Evolutionary conservation across 345 rosid species (phyloP).

Genomic region (Sisymbrium altissimum): DNA sequence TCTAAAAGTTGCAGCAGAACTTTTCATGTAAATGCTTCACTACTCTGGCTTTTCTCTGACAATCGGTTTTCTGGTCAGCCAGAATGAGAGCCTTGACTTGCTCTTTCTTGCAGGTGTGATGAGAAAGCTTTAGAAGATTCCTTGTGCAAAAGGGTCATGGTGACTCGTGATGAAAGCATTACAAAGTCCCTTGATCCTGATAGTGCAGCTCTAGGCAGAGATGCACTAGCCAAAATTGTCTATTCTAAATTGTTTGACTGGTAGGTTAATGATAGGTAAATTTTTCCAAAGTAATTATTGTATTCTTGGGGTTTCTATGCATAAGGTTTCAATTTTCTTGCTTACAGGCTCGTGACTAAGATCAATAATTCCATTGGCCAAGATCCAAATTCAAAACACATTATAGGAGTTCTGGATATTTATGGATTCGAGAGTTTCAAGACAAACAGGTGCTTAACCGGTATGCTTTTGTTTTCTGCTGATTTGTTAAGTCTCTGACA

Average conservation of each 20-base stretch:
- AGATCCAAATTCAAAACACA: constrained; percentile 71
- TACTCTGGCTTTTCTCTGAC: constrained; percentile 19
- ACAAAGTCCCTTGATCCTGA: constrained; percentile 89
- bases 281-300: not conserved
- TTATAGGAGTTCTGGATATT: constrained; percentile 96
- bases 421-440: constrained; percentile 99
- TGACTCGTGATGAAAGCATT: constrained; percentile 94
- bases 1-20: constrained; percentile 78
- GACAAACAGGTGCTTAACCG: constrained; percentile 97
- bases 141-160: constrained; percentile 90
- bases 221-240: constrained; percentile 91
- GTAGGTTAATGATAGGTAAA: constrained; percentile 36
- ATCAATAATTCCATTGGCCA: constrained; percentile 90
- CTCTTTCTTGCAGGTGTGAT: constrained; percentile 73
- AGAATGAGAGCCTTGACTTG: constrained; percentile 18
- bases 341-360: constrained; percentile 81
- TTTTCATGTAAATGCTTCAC: constrained; percentile 59
- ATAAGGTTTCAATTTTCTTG: not conserved
- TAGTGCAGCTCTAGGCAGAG: constrained; percentile 79
- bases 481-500: constrained; percentile 16
- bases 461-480: constrained; percentile 59
- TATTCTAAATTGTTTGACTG: constrained; percentile 96
- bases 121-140: constrained; percentile 82
- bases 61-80: constrained; percentile 20
- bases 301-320: not conserved